Base-by-base conservation (phyloP, 768 basidiomycete species). In the Naganishia friedmannii region DNA sequence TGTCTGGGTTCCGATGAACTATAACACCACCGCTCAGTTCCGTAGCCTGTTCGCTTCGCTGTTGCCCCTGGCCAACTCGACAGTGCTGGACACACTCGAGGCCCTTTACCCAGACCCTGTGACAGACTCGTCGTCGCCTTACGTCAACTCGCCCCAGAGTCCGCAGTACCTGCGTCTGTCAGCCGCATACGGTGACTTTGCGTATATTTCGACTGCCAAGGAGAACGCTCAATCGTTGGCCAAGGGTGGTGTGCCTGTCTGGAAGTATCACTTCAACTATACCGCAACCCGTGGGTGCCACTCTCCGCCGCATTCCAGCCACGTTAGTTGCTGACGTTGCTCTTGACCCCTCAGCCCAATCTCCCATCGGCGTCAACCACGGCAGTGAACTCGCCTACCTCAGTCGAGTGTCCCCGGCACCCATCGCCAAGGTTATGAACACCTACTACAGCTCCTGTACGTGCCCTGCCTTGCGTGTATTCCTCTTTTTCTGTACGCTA, bases 251-350 rank as follows among this genome's bases (percentile, higher is more conserved):
- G 53, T 32, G 13, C 28, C 65, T 10, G 55, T 68, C 7, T 68
- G 67, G 67, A 68, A 68, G 67, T 68, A 68, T 45, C 53, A 45
- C 28, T 68, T 68, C 55, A 45, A 68, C 32, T 46, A 57, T 23
- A 68, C 55, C 54, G 55, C 54, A 0, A 39, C 51, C n/a, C 32
- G 66, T 54, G 39, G 2, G 53, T 53, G 26, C 12, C 15, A 21
- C 12, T 68, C 23, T 28, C n/a, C n/a, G 2, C 4, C 23, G 31
- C 28, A 26, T 29, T 13, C n/a, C 6, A 51, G 23, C 48, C 9
- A 13, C 2, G 15, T 17, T 10, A 5, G 7, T 8, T 42, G 9
- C 15, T 42, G 42, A 53, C 28, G 12, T 53, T 23, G 15, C 53
- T 23, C 9, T 53, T 15, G 42, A 42, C 42, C 15, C 7, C 15